phyloP scores from a whole-genome alignment of 352 stramenopile species.

The Globisporangium paddicum region DNA sequence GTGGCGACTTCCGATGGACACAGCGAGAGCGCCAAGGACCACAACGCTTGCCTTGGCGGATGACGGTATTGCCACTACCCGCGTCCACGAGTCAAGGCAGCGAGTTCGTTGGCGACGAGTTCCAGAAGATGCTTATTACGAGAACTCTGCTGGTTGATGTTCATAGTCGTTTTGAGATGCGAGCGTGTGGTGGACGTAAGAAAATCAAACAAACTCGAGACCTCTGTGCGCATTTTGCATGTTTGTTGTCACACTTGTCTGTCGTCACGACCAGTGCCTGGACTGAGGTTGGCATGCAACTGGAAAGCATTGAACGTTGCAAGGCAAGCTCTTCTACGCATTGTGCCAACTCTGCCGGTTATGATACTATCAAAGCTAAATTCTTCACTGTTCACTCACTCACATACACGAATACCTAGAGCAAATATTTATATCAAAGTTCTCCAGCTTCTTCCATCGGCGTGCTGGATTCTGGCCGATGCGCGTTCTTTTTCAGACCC shows the following conservation, averaged over 20 bases:
- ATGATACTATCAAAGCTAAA: constrained; percentile 7
- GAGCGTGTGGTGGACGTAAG: too few species aligned
- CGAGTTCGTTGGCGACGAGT: too few species aligned
- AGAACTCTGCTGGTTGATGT: too few species aligned
- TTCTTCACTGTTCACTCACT: constrained; percentile 6
- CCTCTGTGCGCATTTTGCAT: background rate
- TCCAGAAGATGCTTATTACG: too few species aligned
- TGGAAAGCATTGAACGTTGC: background rate
- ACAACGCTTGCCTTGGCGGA: background rate
- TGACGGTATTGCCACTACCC: background rate
- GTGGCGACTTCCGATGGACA: constrained; percentile 12
- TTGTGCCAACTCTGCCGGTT: background rate
- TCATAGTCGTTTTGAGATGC: too few species aligned
- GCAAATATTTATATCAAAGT: constrained; percentile 7
- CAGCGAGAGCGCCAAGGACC: constrained; percentile 8
- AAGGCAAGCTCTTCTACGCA: background rate
- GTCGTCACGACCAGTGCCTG: background rate
- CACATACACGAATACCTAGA: constrained; percentile 7
- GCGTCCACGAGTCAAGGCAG: too few species aligned
- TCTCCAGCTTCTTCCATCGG: background rate
- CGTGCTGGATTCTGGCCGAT: background rate
- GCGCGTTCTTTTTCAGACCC: background rate
- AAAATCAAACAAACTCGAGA: background rate
- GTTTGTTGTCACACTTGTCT: background rate
- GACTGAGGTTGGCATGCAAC: background rate